These are phyloP conservation scores for Xeromyces bisporus DNA, from an alignment of 495 filamentous ascomycete genomes.

Conservation along the genomic window DNA sequence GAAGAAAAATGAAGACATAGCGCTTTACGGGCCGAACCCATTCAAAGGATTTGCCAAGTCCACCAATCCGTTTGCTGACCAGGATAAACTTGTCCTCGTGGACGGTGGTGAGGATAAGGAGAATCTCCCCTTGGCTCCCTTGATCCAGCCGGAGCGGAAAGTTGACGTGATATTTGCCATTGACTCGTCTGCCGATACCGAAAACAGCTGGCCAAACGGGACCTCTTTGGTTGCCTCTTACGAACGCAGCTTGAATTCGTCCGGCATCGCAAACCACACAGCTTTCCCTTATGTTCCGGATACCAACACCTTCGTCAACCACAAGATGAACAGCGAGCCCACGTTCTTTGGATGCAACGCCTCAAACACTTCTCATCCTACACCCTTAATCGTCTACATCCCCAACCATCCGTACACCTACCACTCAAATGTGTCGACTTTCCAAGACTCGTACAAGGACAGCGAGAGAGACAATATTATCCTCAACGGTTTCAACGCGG, in stretches of 20 bases:
- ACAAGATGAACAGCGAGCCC: slow-evolving; percentile 66
- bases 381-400: slow-evolving; percentile 77
- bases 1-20: slow-evolving; percentile 53
- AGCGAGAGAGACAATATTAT: slow-evolving; percentile 59
- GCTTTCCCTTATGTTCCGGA: slow-evolving; percentile 72
- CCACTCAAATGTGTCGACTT: slow-evolving; percentile 60
- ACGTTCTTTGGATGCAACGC: slow-evolving; percentile 87
- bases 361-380: slow-evolving; percentile 32
- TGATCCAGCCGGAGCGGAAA: slow-evolving; percentile 59
- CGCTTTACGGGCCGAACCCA: slow-evolving; percentile 68
- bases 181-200: slow-evolving; percentile 71
- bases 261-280: slow-evolving; percentile 57
- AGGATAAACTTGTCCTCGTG: slow-evolving; percentile 50
- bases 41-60: slow-evolving; percentile 55
- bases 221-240: slow-evolving; percentile 72
- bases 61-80: slow-evolving; percentile 40
- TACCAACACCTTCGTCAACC: slow-evolving; percentile 71
- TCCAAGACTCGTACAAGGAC: slow-evolving; percentile 41
- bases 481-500: slow-evolving; percentile 67
- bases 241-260: slow-evolving; percentile 42
- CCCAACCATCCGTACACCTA: slow-evolving; percentile 69
- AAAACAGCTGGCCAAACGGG: slow-evolving; percentile 68
- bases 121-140: slow-evolving; percentile 74
- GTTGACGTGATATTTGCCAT: slow-evolving; percentile 90
- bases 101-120: slow-evolving; percentile 80